Percentiles rank a stretch among this genome's conserved stretches.
Conservation (phyloP, 2,329 filamentous ascomycete species). For the Pseudocercospora pini-densiflorae region DNA sequence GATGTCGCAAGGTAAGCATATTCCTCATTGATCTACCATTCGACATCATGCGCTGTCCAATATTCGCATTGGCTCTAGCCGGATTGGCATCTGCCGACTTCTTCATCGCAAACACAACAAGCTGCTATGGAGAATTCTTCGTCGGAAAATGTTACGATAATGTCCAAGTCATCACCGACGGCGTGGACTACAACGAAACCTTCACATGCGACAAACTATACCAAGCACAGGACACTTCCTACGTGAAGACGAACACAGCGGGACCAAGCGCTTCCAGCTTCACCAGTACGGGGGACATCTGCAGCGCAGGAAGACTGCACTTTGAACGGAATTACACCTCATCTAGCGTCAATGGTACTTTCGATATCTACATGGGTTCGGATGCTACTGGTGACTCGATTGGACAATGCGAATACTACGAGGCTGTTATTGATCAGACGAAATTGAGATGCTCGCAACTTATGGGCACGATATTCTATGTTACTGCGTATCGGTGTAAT, state of each 20-base stretch:
- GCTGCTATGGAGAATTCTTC: conserved; percentile 24
- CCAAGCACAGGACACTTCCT: conserved; percentile 2
- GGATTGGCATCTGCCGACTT: conserved; percentile 13
- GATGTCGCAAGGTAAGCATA: background rate
- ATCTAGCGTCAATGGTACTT: conserved; percentile 19
- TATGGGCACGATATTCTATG: conserved; percentile 21
- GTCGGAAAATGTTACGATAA: conserved; percentile 12
- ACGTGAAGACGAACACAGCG: conserved; percentile 18
- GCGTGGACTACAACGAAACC: conserved; percentile 15
- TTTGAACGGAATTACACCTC: conserved; percentile 16
- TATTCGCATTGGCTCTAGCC: background rate
- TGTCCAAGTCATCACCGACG: conserved; percentile 22
- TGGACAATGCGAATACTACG: conserved; percentile 15
- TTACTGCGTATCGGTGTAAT: conserved; percentile 18
- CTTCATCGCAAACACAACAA: conserved; percentile 24
- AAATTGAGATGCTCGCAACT: conserved; percentile 16
- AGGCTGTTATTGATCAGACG: conserved; percentile 13
- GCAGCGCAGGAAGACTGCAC: conserved; percentile 15
- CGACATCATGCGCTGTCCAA: background rate
- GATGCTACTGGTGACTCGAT: conserved; percentile 18
- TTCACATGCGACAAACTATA: conserved; percentile 20
- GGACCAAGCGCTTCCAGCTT: conserved; percentile 9
- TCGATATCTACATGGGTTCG: conserved; percentile 20
- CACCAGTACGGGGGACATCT: conserved; percentile 20
- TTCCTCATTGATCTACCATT: background rate